Conservation (phyloP, 495 filamentous ascomycete genomes). For the Talaromyces ruber region DNA sequence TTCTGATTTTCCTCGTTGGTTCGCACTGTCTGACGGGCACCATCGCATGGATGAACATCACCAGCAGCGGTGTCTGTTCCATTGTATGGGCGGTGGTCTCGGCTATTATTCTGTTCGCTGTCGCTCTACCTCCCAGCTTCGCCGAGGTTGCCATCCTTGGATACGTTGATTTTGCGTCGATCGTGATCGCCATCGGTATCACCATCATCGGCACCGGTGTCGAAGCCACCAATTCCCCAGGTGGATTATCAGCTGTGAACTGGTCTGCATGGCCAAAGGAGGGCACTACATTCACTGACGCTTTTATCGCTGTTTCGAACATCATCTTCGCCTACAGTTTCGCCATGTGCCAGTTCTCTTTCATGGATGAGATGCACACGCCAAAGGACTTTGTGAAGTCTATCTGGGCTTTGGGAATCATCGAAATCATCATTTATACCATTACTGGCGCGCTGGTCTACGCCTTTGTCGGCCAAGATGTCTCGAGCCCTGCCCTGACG, state of each 20-base stretch:
- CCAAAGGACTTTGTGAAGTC: slow-evolving; percentile 55
- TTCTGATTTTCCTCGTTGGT: slow-evolving; percentile 60
- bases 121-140: slow-evolving; percentile 50
- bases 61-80: slow-evolving; percentile 51
- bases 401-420: slow-evolving; percentile 46
- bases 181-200: slow-evolving; percentile 55
- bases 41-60: slow-evolving; percentile 56
- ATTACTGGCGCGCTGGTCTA: slow-evolving; percentile 59
- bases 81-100: slow-evolving; percentile 55
- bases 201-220: slow-evolving; percentile 57
- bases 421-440: slow-evolving; percentile 59
- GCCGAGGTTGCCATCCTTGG: slow-evolving; percentile 46
- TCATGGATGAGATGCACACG: slow-evolving; percentile 68
- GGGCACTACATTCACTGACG: slow-evolving; percentile 23
- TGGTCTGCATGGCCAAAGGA: slow-evolving; percentile 32
- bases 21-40: slow-evolving; percentile 63
- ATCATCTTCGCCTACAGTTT: slow-evolving; percentile 60
- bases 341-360: slow-evolving; percentile 60
- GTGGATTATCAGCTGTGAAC: slow-evolving; percentile 20
- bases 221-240: slow-evolving; percentile 22
- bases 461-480: slow-evolving; percentile 54
- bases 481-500: slow-evolving; percentile 57
- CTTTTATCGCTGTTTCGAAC: slow-evolving; percentile 57
- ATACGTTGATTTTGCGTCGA: slow-evolving; percentile 54
- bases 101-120: slow-evolving; percentile 47